Conservation (phyloP, 148 eudicot genomes). For the Arctostaphylos glauca region DNA sequence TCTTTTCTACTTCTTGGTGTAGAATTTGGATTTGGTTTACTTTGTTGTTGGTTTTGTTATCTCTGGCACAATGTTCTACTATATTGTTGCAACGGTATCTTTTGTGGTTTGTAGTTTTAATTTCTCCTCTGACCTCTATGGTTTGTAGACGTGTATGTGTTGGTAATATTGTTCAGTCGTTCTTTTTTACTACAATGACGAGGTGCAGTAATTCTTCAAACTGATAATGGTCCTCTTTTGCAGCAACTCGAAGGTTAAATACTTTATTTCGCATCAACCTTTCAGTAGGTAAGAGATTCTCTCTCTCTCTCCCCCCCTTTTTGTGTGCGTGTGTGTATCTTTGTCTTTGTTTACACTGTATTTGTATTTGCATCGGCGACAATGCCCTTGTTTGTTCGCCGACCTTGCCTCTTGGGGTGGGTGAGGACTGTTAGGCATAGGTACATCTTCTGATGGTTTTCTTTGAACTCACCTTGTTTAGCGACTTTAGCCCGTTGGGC, state of each 20-base stretch:
- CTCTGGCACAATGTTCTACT: background rate
- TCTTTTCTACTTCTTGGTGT: too few species aligned
- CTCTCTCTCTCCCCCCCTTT: background rate
- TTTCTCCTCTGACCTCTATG: background rate
- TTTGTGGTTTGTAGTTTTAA: background rate
- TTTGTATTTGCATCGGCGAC: too few species aligned
- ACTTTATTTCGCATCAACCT: constrained; percentile 31
- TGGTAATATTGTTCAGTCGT: background rate
- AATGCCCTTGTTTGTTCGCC: background rate
- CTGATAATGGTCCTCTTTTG: constrained; percentile 18
- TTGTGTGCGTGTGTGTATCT: too few species aligned
- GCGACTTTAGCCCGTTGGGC: background rate
- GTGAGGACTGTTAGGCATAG: background rate
- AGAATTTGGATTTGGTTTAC: too few species aligned
- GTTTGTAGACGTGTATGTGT: background rate
- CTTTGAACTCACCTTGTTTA: background rate
- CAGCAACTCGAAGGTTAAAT: constrained; percentile 49
- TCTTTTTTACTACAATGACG: background rate
- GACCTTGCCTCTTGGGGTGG: background rate
- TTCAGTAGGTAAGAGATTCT: too few species aligned
- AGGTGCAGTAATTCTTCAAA: background rate
- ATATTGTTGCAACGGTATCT: background rate
- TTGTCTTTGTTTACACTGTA: too few species aligned
- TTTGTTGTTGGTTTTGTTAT: too few species aligned
- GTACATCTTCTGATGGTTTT: background rate